Evolutionary conservation across 805 yeast genomes (phyloP).

Genomic region (Saccharomycopsis sp.): DNA sequence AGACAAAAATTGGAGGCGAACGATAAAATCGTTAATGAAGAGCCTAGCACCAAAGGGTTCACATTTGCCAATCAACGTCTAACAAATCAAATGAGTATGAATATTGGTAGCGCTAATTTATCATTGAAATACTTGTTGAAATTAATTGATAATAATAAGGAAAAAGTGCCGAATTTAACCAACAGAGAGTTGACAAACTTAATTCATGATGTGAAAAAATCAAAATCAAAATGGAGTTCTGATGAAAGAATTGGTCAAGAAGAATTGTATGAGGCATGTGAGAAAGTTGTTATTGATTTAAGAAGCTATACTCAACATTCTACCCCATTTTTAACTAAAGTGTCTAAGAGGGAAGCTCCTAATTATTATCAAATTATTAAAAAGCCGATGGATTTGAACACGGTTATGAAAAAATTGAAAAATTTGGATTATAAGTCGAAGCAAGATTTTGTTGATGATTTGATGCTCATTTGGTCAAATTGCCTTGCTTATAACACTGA

Average conservation of each 20-base stretch:
- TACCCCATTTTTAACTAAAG: conserved; percentile 90
- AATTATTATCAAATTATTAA: conserved; percentile 87
- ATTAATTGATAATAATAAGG: conserved; percentile 72
- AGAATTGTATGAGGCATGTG: conserved; percentile 95
- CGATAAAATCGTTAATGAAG: conserved; percentile 50
- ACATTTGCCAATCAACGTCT: conserved; percentile 4
- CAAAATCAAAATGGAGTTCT: conserved; percentile 95
- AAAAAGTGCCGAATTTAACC: conserved; percentile 56
- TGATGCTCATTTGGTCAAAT: conserved; percentile 92
- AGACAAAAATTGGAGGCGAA: conserved; percentile 73
- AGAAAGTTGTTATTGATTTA: conserved; percentile 83
- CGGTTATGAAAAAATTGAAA: conserved; percentile 86
- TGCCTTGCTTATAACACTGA: conserved; percentile 91
- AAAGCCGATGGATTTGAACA: conserved; percentile 93
- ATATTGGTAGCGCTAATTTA: conserved; percentile 66
- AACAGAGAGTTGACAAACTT: conserved; percentile 80
- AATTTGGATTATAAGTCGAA: conserved; percentile 76
- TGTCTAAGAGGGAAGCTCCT: conserved; percentile 97
- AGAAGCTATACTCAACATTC: conserved; percentile 94
- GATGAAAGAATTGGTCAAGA: conserved; percentile 96
- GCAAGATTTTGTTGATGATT: conserved; percentile 86
- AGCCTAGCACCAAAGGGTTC: conserved; percentile 3
- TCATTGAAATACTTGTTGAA: conserved; percentile 74
- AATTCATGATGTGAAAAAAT: conserved; percentile 88
- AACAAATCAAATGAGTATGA: conserved; percentile 27